Evolutionary conservation across 441 rosid genomes (phyloP).

Genomic region (Pelargonium australe): DNA sequence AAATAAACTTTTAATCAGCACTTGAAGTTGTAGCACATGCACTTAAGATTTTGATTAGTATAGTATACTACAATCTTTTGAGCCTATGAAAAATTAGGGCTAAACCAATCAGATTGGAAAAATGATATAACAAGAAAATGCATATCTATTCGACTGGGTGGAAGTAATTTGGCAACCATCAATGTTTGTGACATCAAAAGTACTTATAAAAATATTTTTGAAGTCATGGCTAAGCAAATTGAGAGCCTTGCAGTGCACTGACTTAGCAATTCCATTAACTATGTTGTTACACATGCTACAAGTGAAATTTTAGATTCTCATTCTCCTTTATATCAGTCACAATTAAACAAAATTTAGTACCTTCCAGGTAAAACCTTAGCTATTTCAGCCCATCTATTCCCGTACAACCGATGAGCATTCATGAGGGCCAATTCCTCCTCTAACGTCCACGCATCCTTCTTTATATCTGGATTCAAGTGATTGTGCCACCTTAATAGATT

Average conservation of each 20-base stretch:
- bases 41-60: too few species aligned
- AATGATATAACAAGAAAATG: too few species aligned
- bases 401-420: constrained; percentile 68
- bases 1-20: too few species aligned
- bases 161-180: too few species aligned
- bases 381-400: constrained; percentile 98
- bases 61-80: too few species aligned
- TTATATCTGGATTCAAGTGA: constrained; percentile 95
- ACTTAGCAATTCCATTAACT: background rate
- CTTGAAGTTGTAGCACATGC: too few species aligned
- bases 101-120: too few species aligned
- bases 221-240: background rate
- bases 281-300: background rate
- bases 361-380: constrained; percentile 96
- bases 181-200: too few species aligned
- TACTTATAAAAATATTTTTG: too few species aligned
- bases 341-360: constrained; percentile 29
- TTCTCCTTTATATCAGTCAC: background rate
- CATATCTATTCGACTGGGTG: too few species aligned
- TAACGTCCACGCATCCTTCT: constrained; percentile 90
- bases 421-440: constrained; percentile 85
- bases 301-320: background rate
- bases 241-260: background rate
- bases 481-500: constrained; percentile 80
- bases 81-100: too few species aligned